Base-by-base conservation (phyloP, 805 yeast species). In the Wickerhamiella sorbophila region DNA sequence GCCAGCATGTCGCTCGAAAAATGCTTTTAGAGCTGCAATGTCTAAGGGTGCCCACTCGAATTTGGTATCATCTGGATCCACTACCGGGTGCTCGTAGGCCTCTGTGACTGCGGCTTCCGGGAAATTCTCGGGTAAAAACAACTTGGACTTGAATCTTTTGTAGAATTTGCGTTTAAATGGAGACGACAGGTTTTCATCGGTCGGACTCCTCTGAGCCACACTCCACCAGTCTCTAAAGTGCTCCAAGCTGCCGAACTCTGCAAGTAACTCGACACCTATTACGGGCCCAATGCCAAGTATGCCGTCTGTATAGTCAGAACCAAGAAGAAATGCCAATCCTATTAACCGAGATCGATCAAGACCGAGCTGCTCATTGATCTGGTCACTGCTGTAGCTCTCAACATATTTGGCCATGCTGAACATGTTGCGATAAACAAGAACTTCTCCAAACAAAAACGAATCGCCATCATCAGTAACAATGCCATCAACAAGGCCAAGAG, bases 401-500 rank as follows among this genome's bases (percentile, higher is more conserved):
- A 88, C 97, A 58, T 76, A 87, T 50, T 82, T 79, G 52, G 85
- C 82, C 58, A 88, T 95, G 55, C 80, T 86, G 63, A 91, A 91
- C 88, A 91, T 79, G 60, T 91, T 88, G 50, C 86, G 80, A 60
- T 88, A 91, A 3, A 91, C 74, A 9, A 43, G 44, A 41, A 74
- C 74, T 1, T 95, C 95, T 0, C 97, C 97, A 65, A 91, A 91
- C 31, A 91, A 60, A 52, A 91, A 91, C 39, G 94, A 86, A 70
- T 91, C 99, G 50, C 95, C 84, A 65, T 91, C 99, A 61, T 91
- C 99, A 0, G 98, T 91, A 19, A 91, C 78, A 4, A 91, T 79
- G 0, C 98, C 99, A 59, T 91, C 97, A 3, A 88, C 95, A 16
- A 91, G 64, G 0, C 71, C 74, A 18, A 86, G 58, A n/a, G 60